phyloP scores from a whole-genome alignment of 768 basidiomycete species.

The Trametes maxima region DNA sequence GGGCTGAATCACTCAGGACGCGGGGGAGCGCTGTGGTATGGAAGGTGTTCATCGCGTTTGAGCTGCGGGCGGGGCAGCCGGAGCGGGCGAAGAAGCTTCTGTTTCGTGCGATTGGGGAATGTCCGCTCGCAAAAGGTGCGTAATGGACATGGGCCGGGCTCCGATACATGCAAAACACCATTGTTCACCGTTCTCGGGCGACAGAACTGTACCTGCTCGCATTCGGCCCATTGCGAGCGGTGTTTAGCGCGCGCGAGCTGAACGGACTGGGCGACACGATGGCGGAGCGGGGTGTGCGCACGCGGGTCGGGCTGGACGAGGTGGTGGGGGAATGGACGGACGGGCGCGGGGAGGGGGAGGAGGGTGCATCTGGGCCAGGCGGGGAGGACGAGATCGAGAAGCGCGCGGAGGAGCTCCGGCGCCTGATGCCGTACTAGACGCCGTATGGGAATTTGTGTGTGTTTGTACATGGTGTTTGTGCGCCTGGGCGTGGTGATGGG shows the following conservation, averaged over 20 bases:
- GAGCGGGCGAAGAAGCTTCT: constrained; percentile 69
- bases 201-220: constrained; percentile 78
- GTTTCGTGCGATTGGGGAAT: constrained; percentile 75
- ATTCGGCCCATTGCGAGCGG: constrained; percentile 67
- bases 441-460: constrained; percentile 6
- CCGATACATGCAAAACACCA: not conserved
- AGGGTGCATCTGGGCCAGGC: constrained; percentile 22
- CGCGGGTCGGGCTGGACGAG: constrained; percentile 65
- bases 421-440: constrained; percentile 63
- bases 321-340: constrained; percentile 45
- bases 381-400: constrained; percentile 63
- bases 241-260: constrained; percentile 63
- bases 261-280: constrained; percentile 67
- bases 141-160: constrained; percentile 9
- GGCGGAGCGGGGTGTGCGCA: constrained; percentile 72
- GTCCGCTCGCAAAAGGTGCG: constrained; percentile 74
- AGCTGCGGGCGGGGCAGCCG: constrained; percentile 62
- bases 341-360: constrained; percentile 8
- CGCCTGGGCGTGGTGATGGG: constrained; percentile 6
- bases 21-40: constrained; percentile 67
- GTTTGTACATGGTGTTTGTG: constrained; percentile 23
- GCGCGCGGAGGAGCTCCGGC: constrained; percentile 57
- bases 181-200: not conserved
- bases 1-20: constrained; percentile 47
- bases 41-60: constrained; percentile 76